Evolutionary conservation across 2,329 filamentous ascomycete genomes (phyloP).

Genomic region (Lachnellula suecica): DNA sequence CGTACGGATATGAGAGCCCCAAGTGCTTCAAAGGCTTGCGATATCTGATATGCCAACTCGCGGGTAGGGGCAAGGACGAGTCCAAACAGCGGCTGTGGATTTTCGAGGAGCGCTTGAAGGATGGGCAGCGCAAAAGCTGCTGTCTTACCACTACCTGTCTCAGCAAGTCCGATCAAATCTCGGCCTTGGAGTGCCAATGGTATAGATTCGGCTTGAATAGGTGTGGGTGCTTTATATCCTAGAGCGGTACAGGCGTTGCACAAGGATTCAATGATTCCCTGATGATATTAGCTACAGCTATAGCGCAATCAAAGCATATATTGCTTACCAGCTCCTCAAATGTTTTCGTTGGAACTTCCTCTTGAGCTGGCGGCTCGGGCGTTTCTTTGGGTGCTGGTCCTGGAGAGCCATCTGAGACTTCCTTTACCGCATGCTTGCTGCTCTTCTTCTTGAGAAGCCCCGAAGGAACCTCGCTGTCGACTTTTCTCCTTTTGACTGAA

Average conservation of each 20-base stretch:
- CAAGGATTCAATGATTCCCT: slow-evolving; percentile 82
- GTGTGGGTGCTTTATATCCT: slow-evolving; percentile 82
- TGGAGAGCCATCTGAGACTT: slow-evolving; percentile 10
- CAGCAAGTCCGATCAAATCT: slow-evolving; percentile 90
- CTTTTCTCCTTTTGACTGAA: slow-evolving; percentile 33
- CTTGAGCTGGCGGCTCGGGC: slow-evolving; percentile 24
- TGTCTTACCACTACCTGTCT: slow-evolving; percentile 95
- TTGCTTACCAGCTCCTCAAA: slow-evolving; percentile 47
- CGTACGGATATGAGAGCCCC: slow-evolving; percentile 86
- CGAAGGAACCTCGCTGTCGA: slow-evolving; percentile 22
- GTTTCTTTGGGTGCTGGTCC: not conserved
- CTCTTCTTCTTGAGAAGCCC: slow-evolving; percentile 17
- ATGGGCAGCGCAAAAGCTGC: slow-evolving; percentile 93
- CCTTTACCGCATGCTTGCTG: slow-evolving; percentile 11
- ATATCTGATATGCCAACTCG: slow-evolving; percentile 90
- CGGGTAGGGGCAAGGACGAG: slow-evolving; percentile 90
- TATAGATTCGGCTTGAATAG: slow-evolving; percentile 85
- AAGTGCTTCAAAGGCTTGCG: slow-evolving; percentile 81
- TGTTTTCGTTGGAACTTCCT: slow-evolving; percentile 34
- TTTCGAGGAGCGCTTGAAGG: slow-evolving; percentile 84
- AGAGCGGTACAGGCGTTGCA: slow-evolving; percentile 84
- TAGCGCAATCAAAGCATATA: not conserved
- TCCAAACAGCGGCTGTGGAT: slow-evolving; percentile 82
- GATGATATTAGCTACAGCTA: slow-evolving; percentile 1
- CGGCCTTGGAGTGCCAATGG: slow-evolving; percentile 75